A percentile compares a stretch with the other conserved stretches of the same genome.
Conservation (phyloP, 768 basidiomycete genomes). For the Lyophyllum atratum region DNA sequence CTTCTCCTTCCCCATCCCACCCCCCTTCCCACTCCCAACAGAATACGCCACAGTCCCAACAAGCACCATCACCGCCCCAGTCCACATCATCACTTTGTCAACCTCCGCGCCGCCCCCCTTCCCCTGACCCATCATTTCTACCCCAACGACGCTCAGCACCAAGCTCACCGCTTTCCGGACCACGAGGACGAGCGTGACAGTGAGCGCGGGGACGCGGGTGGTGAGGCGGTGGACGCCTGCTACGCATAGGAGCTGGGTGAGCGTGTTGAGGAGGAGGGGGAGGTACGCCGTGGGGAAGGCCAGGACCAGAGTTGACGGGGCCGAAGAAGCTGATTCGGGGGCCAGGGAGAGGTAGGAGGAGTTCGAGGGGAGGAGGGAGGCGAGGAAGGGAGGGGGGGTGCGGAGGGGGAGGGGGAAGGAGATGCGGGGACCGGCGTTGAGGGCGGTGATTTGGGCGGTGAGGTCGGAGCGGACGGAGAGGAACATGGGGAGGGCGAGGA, state of each 20-base stretch:
- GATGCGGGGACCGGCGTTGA: slow-evolving; percentile 42
- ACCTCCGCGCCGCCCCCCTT: slow-evolving; percentile 28
- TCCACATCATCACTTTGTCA: slow-evolving; percentile 59
- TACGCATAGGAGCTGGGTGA: slow-evolving; percentile 84
- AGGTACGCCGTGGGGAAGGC: slow-evolving; percentile 61
- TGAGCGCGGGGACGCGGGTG: slow-evolving; percentile 69
- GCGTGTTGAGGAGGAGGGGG: slow-evolving; percentile 72
- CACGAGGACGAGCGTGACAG: slow-evolving; percentile 78
- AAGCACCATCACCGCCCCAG: slow-evolving; percentile 67
- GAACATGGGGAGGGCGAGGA: slow-evolving; percentile 80
- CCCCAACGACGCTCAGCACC: slow-evolving; percentile 64
- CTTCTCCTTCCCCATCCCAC: slow-evolving; percentile 20
- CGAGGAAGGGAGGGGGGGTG: slow-evolving; percentile 20
- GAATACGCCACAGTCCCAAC: slow-evolving; percentile 74
- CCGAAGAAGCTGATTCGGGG: too few species aligned
- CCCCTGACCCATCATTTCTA: slow-evolving; percentile 24
- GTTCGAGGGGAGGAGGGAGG: slow-evolving; percentile 15
- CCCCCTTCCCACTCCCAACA: slow-evolving; percentile 31
- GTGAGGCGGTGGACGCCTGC: slow-evolving; percentile 88
- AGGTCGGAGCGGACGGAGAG: slow-evolving; percentile 58
- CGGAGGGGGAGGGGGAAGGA: slow-evolving; percentile 26
- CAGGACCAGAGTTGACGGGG: not conserved
- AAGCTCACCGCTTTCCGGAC: slow-evolving; percentile 82
- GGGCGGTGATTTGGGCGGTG: slow-evolving; percentile 39
- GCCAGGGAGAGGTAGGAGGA: slow-evolving; percentile 15